A percentile compares a stretch with the other conserved stretches of the same genome.
These are phyloP conservation scores for Tillandsia fasciculata DNA, from an alignment of 176 grass and related monocot genomes.

Conservation along the genomic window DNA sequence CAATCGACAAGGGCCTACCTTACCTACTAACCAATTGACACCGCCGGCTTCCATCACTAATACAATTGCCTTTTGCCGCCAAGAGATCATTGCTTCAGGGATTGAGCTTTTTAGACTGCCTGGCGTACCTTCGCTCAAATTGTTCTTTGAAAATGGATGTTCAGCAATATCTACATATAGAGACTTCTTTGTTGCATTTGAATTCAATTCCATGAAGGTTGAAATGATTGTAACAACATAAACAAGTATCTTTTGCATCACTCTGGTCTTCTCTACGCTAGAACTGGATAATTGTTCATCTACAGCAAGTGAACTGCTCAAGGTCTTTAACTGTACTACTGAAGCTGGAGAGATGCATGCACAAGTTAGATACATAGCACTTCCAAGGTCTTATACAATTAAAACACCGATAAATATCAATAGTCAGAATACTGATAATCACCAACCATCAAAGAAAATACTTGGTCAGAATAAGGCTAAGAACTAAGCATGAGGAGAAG, in stretches of 20 bases:
- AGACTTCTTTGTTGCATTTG: constrained; percentile 23
- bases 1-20: constrained; percentile 28
- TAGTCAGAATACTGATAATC: too few relatives aligned
- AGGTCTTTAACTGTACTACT: constrained; percentile 61
- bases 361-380: constrained; percentile 27
- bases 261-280: constrained; percentile 44
- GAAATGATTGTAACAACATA: constrained; percentile 67
- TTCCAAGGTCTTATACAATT: background rate
- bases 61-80: constrained; percentile 78
- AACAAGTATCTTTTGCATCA: constrained; percentile 65
- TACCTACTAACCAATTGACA: constrained; percentile 91
- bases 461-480: too few relatives aligned
- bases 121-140: constrained; percentile 23
- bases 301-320: constrained; percentile 47
- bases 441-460: too few relatives aligned
- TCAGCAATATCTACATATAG: constrained; percentile 25
- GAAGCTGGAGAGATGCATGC: constrained; percentile 55
- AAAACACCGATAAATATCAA: background rate
- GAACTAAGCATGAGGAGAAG: too few relatives aligned
- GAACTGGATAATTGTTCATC: constrained; percentile 53
- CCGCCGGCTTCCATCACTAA: constrained; percentile 80
- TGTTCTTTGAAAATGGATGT: constrained; percentile 27
- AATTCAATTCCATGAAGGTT: constrained; percentile 61
- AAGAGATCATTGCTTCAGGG: constrained; percentile 38
- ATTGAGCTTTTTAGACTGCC: constrained; percentile 31